A percentile compares a stretch with the other conserved stretches of the same genome.
These are phyloP conservation scores for Glarea lozoyensis DNA, from an alignment of 495 filamentous ascomycete genomes.

Conservation along the genomic window DNA sequence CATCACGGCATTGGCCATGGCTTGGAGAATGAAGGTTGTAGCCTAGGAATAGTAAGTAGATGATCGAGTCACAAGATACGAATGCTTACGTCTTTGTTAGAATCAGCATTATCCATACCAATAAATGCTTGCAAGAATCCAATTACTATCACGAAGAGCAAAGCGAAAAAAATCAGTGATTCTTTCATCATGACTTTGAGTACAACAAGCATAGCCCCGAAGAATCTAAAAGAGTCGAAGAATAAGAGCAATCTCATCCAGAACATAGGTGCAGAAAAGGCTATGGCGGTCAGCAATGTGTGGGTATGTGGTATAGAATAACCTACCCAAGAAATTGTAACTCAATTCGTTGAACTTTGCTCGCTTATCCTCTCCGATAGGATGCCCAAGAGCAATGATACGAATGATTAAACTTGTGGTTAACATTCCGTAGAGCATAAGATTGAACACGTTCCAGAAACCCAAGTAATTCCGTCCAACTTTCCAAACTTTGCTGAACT, in stretches of 20 bases:
- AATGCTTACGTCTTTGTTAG: conserved; percentile 27
- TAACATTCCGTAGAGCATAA: conserved; percentile 67
- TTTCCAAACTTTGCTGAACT: conserved; percentile 82
- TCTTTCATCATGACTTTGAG: conserved; percentile 99
- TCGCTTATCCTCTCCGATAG: conserved; percentile 38
- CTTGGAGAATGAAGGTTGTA: conserved; percentile 67
- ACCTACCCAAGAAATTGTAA: conserved; percentile 66
- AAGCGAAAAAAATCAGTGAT: conserved; percentile 91
- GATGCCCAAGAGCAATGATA: conserved; percentile 65
- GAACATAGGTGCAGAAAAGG: conserved; percentile 92
- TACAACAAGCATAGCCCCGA: conserved; percentile 95
- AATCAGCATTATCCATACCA: conserved; percentile 80
- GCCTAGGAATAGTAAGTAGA: conserved; percentile 16
- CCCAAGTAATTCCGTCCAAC: conserved; percentile 78
- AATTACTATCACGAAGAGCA: conserved; percentile 76
- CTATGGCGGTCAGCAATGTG: conserved; percentile 22
- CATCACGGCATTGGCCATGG: conserved; percentile 88
- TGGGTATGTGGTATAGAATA: not conserved
- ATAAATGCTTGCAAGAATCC: conserved; percentile 94
- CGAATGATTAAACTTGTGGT: conserved; percentile 67
- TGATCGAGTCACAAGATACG: conserved; percentile 15
- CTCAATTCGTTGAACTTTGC: conserved; percentile 63
- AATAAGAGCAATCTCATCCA: conserved; percentile 92
- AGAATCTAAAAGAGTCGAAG: conserved; percentile 89
- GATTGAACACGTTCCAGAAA: conserved; percentile 96